Evolutionary conservation across 192 early-diverging fungal genomes (phyloP), one percentile per base, ranked within the genome.

Genomic region (Gamsiella multidivaricata): DNA sequence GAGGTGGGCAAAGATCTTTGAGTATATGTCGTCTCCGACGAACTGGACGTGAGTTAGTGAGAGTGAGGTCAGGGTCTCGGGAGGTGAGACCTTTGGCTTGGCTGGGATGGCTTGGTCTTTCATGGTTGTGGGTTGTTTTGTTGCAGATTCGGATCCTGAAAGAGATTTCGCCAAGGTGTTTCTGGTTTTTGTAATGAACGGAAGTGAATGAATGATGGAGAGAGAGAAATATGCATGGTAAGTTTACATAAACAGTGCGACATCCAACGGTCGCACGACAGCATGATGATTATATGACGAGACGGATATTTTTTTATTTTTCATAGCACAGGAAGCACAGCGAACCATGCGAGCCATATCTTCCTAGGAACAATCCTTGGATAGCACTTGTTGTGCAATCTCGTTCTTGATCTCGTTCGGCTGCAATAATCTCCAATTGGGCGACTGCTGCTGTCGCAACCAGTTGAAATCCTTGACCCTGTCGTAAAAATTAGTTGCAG

Each of bases 381-480:
- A 20, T 33, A 73, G 28, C 0, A 73, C 39, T 6, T 25, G 1
- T 31, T 45, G 46, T 0, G 62, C 54, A 45, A 53, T 8, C 12
- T 51, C 62, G 1, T 14, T 20, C 18, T 73, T 22, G 15, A 59
- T 42, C 56, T 73, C 70, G 18, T n/a, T 34, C 5, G 25, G 23
- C 5, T 82, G 71, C 66, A 90, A 55, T 3, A 90, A 7, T 33
- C 69, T 37, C 94, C 94, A 95, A 79, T 95, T 89, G 17, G 94
- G 94, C 32, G 91, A 92, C 8, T 85, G 87, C 65, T 90, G 88
- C 46, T 93, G 85, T 42, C 82, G 85, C 26, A 96, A 79, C 96
- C 96, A 97, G 79, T 95, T 95, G 65, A 97, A 97, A 63, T 97
- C 96, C 63, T 97, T 92, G 15, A 96, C 91, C 20, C 76, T 65